These are phyloP conservation scores for Aureobasidium sp. DNA, from an alignment of 2,329 filamentous ascomycete species.

Conservation along the genomic window DNA sequence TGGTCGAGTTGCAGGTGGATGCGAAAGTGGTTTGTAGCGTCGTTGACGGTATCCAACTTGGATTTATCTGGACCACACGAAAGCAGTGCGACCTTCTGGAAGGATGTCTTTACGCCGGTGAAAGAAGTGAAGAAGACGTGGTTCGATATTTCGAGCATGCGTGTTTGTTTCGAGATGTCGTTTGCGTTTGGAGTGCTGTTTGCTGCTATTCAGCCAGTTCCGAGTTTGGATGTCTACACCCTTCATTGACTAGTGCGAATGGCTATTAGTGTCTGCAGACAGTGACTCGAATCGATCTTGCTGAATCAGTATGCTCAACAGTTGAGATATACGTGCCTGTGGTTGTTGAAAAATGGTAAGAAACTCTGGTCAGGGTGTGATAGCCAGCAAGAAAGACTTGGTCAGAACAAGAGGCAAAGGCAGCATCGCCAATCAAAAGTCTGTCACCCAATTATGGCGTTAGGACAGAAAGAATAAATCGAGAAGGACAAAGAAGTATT, in stretches of 20 bases:
- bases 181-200: background rate
- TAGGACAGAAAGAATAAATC: background rate
- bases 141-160: background rate
- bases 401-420: background rate
- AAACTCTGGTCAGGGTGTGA: background rate
- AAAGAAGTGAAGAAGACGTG: background rate
- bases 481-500: background rate
- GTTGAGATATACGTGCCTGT: background rate
- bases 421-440: background rate
- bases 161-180: background rate
- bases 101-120: background rate
- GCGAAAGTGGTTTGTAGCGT: background rate
- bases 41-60: background rate
- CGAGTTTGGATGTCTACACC: background rate
- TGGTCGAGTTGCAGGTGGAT: background rate
- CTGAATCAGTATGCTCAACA: background rate
- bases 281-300: background rate
- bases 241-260: background rate
- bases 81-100: background rate
- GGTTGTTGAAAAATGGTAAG: background rate
- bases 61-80: background rate
- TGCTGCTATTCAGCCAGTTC: background rate
- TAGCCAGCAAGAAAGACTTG: background rate
- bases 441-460: too few relatives aligned
- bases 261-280: accelerated